A percentile compares a stretch with the other conserved stretches of the same genome.
Conservation (phyloP, 73 alveolate genomes). For the Paramecium pentaurelia region DNA sequence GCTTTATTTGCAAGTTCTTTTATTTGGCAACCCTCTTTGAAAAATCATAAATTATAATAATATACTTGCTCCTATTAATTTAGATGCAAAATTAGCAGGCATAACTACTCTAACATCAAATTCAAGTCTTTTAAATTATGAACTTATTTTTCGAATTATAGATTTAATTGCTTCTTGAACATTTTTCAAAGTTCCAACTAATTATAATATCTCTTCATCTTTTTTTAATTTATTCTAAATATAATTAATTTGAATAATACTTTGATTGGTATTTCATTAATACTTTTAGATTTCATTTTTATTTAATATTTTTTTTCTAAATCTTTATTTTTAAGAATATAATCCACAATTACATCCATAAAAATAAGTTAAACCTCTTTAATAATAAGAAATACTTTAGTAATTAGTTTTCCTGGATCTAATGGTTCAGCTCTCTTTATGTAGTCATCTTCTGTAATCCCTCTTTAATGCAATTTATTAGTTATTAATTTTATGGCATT, state of each 20-base stretch:
- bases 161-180: not conserved
- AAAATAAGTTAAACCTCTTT: not conserved
- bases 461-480: not conserved
- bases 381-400: not conserved
- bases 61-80: conserved; percentile 38
- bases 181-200: not conserved
- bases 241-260: not conserved
- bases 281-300: not conserved
- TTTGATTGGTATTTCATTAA: not conserved
- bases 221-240: not conserved
- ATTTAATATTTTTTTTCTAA: not conserved
- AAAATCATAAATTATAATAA: not conserved
- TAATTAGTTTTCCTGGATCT: not conserved
- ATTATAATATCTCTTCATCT: not conserved
- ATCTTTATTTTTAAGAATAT: not conserved
- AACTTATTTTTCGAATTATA: not conserved
- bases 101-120: not conserved
- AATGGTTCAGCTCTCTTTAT: not conserved
- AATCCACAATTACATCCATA: not conserved
- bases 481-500: not conserved
- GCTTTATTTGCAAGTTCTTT: conserved; percentile 52
- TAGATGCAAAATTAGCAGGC: conserved; percentile 18
- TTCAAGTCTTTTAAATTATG: not conserved
- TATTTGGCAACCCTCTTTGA: conserved; percentile 54
- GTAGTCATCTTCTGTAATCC: not conserved